Percentiles rank a stretch among this genome's conserved stretches.
Evolutionary conservation across 2,329 filamentous ascomycete species (phyloP).

Genomic region (Cyphellophora attinorum): DNA sequence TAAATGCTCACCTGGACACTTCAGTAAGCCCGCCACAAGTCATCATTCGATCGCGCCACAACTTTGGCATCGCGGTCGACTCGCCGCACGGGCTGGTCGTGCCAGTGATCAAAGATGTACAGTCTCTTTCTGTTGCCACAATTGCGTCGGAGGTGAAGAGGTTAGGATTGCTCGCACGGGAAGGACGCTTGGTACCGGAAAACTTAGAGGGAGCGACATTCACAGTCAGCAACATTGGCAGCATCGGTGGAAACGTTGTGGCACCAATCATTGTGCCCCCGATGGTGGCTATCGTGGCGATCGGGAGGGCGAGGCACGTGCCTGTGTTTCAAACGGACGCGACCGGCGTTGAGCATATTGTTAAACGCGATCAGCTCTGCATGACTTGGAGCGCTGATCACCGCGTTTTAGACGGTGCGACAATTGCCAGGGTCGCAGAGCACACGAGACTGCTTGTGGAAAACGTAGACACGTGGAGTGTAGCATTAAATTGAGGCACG

Average conservation of each 20-base stretch:
- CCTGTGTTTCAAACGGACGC: conserved; percentile 59
- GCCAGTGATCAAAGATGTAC: conserved; percentile 80
- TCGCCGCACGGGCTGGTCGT: conserved; percentile 81
- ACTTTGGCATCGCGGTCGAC: conserved; percentile 93
- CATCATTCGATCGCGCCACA: conserved; percentile 72
- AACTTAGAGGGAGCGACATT: conserved; percentile 84
- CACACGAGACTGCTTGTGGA: too few species aligned
- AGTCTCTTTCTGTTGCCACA: conserved; percentile 61
- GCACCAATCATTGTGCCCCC: conserved; percentile 80
- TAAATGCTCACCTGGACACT: conserved; percentile 74
- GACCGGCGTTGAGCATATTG: conserved; percentile 42
- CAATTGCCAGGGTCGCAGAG: conserved; percentile 84
- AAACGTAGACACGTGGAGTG: too few species aligned
- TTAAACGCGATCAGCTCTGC: conserved; percentile 72
- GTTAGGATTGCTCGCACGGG: conserved; percentile 61
- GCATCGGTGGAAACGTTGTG: conserved; percentile 83
- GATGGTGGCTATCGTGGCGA: conserved; percentile 82
- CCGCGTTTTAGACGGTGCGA: conserved; percentile 85
- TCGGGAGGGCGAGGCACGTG: conserved; percentile 69
- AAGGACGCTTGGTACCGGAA: conserved; percentile 62
- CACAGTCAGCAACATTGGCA: conserved; percentile 93
- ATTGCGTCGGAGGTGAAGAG: conserved; percentile 68
- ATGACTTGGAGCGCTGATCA: conserved; percentile 97
- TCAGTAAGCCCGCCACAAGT: conserved; percentile 54
- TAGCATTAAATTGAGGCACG: too few species aligned